These are phyloP conservation scores for Apiospora hydei DNA, from an alignment of 2,329 filamentous ascomycete genomes.

Conservation along the genomic window DNA sequence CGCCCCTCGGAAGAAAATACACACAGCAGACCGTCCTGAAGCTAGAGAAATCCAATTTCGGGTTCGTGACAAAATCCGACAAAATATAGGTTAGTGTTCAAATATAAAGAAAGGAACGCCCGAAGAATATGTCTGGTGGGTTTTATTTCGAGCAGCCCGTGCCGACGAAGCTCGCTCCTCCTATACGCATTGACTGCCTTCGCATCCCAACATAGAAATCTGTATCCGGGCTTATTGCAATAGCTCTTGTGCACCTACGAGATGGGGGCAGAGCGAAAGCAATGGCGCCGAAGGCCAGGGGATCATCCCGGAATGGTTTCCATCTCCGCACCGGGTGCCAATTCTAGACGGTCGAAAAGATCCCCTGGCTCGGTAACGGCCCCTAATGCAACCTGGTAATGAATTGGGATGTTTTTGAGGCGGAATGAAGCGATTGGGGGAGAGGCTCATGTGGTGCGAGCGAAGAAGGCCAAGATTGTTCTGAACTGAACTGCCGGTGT, in stretches of 20 bases:
- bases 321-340: constrained; percentile 18
- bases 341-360: background rate
- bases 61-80: too few species aligned
- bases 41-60: too few species aligned
- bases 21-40: too few species aligned
- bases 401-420: constrained; percentile 3
- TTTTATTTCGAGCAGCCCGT: too few species aligned
- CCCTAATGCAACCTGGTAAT: constrained; percentile 16
- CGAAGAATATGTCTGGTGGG: too few species aligned
- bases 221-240: background rate
- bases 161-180: background rate
- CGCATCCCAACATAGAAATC: background rate
- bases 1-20: too few species aligned
- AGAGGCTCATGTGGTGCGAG: background rate
- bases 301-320: background rate
- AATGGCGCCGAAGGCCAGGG: constrained; percentile 1
- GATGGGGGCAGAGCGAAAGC: constrained; percentile 5
- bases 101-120: too few species aligned
- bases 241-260: constrained; percentile 7
- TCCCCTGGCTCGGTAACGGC: constrained; percentile 3
- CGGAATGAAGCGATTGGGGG: background rate
- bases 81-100: too few species aligned
- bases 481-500: constrained; percentile 10
- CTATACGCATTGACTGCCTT: constrained; percentile 5
- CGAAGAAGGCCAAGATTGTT: background rate